These are phyloP conservation scores for Neofusicoccum umdonicola DNA, from an alignment of 2,329 filamentous ascomycete species.

Conservation along the genomic window DNA sequence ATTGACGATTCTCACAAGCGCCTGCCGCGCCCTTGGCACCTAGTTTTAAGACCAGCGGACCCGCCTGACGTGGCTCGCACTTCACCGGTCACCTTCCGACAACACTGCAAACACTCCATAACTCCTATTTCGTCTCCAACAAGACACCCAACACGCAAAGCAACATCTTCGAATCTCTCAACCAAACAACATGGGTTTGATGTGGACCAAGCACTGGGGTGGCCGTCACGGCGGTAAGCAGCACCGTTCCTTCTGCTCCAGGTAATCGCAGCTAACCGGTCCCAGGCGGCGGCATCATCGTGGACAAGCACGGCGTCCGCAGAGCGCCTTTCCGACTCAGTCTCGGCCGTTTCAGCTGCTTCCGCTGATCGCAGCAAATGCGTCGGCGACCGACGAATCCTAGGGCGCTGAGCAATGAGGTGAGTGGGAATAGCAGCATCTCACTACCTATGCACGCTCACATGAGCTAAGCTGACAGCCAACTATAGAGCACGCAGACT, in stretches of 20 bases:
- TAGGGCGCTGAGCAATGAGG: not conserved
- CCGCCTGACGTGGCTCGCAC: slow-evolving; percentile 7
- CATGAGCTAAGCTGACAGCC: slow-evolving; percentile 9
- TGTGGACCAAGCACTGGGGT: slow-evolving; percentile 48
- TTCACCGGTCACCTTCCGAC: not conserved
- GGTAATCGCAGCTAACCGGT: not conserved
- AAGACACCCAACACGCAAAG: not conserved
- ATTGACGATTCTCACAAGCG: not conserved
- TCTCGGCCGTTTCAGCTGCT: slow-evolving; percentile 53
- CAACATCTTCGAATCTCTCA: slow-evolving; percentile 15
- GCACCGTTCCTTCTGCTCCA: slow-evolving; percentile 22
- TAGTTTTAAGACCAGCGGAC: slow-evolving; percentile 5
- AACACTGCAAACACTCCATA: not conserved
- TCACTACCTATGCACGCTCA: not conserved
- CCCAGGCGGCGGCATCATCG: slow-evolving; percentile 50
- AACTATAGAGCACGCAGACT: not conserved
- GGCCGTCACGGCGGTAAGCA: slow-evolving; percentile 42
- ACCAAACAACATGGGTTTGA: slow-evolving; percentile 41
- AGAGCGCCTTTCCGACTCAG: slow-evolving; percentile 53
- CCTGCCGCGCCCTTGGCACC: slow-evolving; percentile 5
- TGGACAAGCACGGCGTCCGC: slow-evolving; percentile 52
- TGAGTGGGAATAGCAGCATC: not conserved
- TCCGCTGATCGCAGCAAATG: slow-evolving; percentile 40
- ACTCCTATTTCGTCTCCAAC: not conserved
- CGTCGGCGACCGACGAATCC: not conserved